Evolutionary conservation across 768 basidiomycete genomes (phyloP).

Genomic region (Tulasnella sp.): DNA sequence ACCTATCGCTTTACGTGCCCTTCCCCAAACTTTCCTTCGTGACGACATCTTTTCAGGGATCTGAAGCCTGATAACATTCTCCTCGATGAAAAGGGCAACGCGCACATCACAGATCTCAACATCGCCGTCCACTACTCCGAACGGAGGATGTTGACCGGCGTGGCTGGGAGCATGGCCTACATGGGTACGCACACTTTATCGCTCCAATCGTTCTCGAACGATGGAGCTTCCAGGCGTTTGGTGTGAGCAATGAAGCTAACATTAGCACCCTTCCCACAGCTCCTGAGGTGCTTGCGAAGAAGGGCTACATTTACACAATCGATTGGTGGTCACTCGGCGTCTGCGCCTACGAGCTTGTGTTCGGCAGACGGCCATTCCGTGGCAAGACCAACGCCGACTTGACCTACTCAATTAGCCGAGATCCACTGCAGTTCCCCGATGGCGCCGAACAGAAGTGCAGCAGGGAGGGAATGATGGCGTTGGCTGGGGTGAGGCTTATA

Average conservation of each 20-base stretch:
- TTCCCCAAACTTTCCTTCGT: constrained; percentile 17
- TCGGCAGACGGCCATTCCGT: constrained; percentile 85
- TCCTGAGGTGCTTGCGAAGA: constrained; percentile 87
- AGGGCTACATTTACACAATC: constrained; percentile 88
- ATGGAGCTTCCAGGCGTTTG: background rate
- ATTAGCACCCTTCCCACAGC: constrained; percentile 32
- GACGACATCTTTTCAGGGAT: constrained; percentile 47
- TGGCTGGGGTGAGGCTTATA: constrained; percentile 60
- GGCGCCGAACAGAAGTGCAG: constrained; percentile 75
- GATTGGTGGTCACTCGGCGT: constrained; percentile 98
- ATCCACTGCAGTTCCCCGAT: constrained; percentile 82
- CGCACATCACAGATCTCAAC: constrained; percentile 97
- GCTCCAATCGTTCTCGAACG: background rate
- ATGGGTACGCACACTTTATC: constrained; percentile 56
- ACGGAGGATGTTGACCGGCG: constrained; percentile 76
- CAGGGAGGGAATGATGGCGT: constrained; percentile 63
- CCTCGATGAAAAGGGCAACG: constrained; percentile 87
- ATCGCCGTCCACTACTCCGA: constrained; percentile 97
- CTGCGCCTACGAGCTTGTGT: constrained; percentile 85
- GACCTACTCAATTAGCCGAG: constrained; percentile 86
- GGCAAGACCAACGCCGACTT: constrained; percentile 90
- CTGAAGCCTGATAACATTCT: constrained; percentile 97
- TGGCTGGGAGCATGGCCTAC: constrained; percentile 98
- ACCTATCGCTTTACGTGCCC: constrained; percentile 3
- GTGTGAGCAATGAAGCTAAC: background rate